A percentile compares a stretch with the other conserved stretches of the same genome.
phyloP scores from a whole-genome alignment of 2,329 filamentous ascomycete species.

The Beauveria caledonica region DNA sequence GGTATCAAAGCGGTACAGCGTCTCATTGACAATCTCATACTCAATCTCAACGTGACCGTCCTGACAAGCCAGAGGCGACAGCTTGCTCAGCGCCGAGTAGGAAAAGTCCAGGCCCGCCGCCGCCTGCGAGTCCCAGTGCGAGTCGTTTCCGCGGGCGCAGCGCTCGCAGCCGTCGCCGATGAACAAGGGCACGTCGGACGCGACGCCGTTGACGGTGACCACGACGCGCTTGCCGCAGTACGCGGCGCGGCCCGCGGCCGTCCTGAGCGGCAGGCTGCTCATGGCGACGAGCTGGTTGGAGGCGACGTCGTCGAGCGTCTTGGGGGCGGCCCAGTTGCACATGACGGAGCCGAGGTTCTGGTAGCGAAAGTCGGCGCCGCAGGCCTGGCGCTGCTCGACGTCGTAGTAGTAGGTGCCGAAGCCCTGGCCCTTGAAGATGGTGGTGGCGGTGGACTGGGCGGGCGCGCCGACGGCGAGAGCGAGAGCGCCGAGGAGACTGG shows the following conservation, averaged over 20 bases:
- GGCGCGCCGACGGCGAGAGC: slow-evolving; percentile 3
- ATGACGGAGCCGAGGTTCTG: slow-evolving; percentile 8
- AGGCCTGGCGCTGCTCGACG: slow-evolving; percentile 1
- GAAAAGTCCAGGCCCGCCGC: slow-evolving; percentile 15
- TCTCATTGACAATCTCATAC: slow-evolving; percentile 15
- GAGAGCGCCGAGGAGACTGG: background rate
- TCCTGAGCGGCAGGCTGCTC: slow-evolving; percentile 14
- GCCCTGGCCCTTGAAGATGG: slow-evolving; percentile 3
- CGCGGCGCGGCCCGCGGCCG: slow-evolving; percentile 8
- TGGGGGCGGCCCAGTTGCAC: slow-evolving; percentile 1
- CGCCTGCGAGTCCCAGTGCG: slow-evolving; percentile 12
- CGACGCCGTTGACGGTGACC: slow-evolving; percentile 14
- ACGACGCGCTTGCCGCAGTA: slow-evolving; percentile 15
- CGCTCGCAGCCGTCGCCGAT: slow-evolving; percentile 15
- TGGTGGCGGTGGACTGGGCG: background rate
- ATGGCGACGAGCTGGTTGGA: slow-evolving; percentile 15
- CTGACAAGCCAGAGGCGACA: slow-evolving; percentile 12
- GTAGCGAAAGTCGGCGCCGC: slow-evolving; percentile 1
- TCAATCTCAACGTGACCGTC: slow-evolving; percentile 13
- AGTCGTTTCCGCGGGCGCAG: slow-evolving; percentile 11
- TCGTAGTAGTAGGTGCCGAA: slow-evolving; percentile 11
- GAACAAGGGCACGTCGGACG: slow-evolving; percentile 10
- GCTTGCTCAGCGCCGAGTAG: slow-evolving; percentile 8
- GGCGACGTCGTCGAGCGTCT: slow-evolving; percentile 11
- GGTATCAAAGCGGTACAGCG: slow-evolving; percentile 14